Conservation (phyloP, 495 filamentous ascomycete genomes). For the Xylaria sp. region DNA sequence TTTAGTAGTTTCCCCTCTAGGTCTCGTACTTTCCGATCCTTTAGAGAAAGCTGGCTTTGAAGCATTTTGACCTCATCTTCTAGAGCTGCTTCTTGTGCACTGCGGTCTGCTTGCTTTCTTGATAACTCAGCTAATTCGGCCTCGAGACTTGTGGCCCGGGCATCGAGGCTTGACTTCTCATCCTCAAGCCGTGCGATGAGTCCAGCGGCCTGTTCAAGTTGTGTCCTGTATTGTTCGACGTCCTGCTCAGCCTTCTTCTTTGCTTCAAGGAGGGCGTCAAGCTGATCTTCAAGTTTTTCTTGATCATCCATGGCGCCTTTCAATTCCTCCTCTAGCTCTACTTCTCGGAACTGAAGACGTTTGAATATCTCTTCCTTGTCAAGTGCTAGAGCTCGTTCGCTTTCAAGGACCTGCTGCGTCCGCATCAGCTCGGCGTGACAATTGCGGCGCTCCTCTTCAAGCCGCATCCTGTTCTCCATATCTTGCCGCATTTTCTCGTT, state of each 20-base stretch:
- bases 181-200: conserved; percentile 84
- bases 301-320: conserved; percentile 94
- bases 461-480: conserved; percentile 71
- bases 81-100: conserved; percentile 73
- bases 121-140: conserved; percentile 70
- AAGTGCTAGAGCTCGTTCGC: conserved; percentile 89
- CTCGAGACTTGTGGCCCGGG: conserved; percentile 72
- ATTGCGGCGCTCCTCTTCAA: conserved; percentile 92
- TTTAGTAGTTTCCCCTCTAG: conserved; percentile 84
- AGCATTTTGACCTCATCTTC: conserved; percentile 88
- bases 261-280: conserved; percentile 86
- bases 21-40: conserved; percentile 89
- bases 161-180: conserved; percentile 77
- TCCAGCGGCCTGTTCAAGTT: conserved; percentile 89
- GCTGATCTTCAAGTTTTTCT: conserved; percentile 88
- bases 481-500: conserved; percentile 84
- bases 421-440: conserved; percentile 85
- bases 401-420: conserved; percentile 91
- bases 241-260: conserved; percentile 91
- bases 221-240: conserved; percentile 74
- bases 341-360: conserved; percentile 85
- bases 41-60: conserved; percentile 85
- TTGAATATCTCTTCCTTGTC: conserved; percentile 99
- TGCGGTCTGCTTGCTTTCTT: conserved; percentile 69
- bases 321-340: conserved; percentile 89